Evolutionary conservation across 2,329 filamentous ascomycete genomes (phyloP).

Genomic region (Penicillium verrucosum): DNA sequence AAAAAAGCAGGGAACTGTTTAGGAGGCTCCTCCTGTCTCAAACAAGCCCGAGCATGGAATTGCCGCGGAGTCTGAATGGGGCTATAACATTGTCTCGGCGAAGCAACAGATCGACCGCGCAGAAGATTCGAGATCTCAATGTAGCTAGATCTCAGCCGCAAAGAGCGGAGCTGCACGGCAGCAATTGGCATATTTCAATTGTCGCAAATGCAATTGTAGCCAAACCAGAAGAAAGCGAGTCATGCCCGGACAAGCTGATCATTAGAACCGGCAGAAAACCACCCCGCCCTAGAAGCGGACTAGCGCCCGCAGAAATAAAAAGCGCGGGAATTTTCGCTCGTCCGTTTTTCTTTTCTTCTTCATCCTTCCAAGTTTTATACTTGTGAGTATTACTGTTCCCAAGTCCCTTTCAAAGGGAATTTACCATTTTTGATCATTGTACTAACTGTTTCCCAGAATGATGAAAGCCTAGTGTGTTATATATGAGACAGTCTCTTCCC

Average conservation of each 20-base stretch:
- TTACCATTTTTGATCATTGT: slow-evolving; percentile 10
- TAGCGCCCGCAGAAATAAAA: slow-evolving; percentile 29
- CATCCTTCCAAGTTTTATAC: slow-evolving; percentile 99
- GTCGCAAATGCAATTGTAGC: neutral
- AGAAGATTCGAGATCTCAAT: slow-evolving; percentile 37
- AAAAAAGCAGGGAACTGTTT: slow-evolving; percentile 29
- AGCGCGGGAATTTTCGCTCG: slow-evolving; percentile 18
- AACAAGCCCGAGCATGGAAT: slow-evolving; percentile 24
- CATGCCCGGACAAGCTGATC: neutral
- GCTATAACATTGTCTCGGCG: slow-evolving; percentile 4
- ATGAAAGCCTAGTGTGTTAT: slow-evolving; percentile 99
- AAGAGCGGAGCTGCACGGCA: slow-evolving; percentile 2
- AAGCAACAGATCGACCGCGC: slow-evolving; percentile 21
- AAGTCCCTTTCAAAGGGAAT: neutral
- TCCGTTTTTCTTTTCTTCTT: slow-evolving; percentile 57
- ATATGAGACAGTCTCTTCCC: slow-evolving; percentile 72
- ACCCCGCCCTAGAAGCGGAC: slow-evolving; percentile 21
- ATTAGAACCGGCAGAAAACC: slow-evolving; percentile 10
- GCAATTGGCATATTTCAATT: slow-evolving; percentile 8
- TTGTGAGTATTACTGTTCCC: slow-evolving; percentile 61
- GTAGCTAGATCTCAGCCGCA: slow-evolving; percentile 2
- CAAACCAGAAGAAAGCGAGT: neutral
- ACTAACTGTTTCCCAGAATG: slow-evolving; percentile 61
- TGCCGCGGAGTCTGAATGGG: slow-evolving; percentile 7
- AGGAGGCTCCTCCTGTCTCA: slow-evolving; percentile 20